Base-by-base conservation (phyloP, 352 stramenopile genomes). In the Aphanomyces cochlioides region DNA sequence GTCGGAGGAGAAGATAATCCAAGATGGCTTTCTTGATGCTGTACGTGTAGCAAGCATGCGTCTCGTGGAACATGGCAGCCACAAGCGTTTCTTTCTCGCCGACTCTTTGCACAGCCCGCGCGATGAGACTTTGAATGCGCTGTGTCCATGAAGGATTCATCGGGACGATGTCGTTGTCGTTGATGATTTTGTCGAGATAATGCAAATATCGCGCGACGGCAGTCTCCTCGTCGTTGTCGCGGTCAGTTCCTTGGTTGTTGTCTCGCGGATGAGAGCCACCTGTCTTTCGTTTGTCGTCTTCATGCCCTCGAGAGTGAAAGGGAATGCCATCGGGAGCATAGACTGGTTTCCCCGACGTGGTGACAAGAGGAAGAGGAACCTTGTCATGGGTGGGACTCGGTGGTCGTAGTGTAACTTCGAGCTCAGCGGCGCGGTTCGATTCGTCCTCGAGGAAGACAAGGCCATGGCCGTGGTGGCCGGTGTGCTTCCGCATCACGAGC, bases 1-100 rank as follows among this genome's bases (percentile, higher is more conserved):
- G 47, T 0, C 84, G 80, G 15, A 90, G 64, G 3, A 93, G 64
- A 5, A 92, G 34, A 66, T 92, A 93, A 56, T 93, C 85, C 5
- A 93, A 38, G 56, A 92, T 84, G 4, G 84, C 78, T 68, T 91
- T 92, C 75, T 89, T 92, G 37, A 83, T 72, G 50, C 86, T 92
- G 3, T 74, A 40, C 63, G 84, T 82, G 56, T 91, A 93, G 41
- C 82, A 90, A 28, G 68, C 64, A 7, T 83, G 47, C 17, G 64
- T 70, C 38, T 70, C 64, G 4, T 59, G 6, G 61, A 70, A 70
- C 64, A 70, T 70, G 15, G 28, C 38, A 3, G 15, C 34, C 54
- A 45, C 10, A 4, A 70, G 43, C 28, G 19, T 7, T n/a, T 61
- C 54, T 40, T 61, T 61, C 37, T 6, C 17, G 28, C 15, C 7